These are phyloP conservation scores for Beauveria asiatica DNA, from an alignment of 2,329 filamentous ascomycete genomes.

Conservation along the genomic window DNA sequence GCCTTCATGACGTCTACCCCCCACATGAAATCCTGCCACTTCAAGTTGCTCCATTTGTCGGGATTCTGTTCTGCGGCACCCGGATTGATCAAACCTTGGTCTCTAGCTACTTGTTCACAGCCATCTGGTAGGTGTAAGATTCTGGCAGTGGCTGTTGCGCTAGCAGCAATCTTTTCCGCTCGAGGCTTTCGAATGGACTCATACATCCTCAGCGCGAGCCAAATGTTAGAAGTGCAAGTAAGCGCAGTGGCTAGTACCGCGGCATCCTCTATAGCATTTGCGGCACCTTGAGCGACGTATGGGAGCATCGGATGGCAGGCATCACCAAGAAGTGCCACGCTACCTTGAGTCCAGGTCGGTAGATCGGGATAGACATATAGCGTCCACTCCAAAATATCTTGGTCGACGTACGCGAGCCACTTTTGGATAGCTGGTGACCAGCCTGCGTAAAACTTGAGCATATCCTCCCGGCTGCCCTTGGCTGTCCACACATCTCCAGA, in stretches of 20 bases:
- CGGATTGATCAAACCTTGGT: slow-evolving; percentile 6
- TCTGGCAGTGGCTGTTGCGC: slow-evolving; percentile 13
- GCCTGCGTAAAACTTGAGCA: slow-evolving; percentile 50
- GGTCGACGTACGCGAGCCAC: slow-evolving; percentile 53
- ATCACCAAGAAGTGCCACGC: slow-evolving; percentile 52
- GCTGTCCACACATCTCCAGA: slow-evolving; percentile 47
- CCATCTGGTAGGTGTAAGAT: slow-evolving; percentile 6
- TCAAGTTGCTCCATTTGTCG: slow-evolving; percentile 20
- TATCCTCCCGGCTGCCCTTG: slow-evolving; percentile 49
- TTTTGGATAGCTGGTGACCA: slow-evolving; percentile 54
- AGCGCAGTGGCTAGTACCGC: slow-evolving; percentile 38
- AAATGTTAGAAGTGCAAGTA: slow-evolving; percentile 14
- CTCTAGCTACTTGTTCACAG: background rate
- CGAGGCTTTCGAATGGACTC: slow-evolving; percentile 16
- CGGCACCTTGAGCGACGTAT: slow-evolving; percentile 58
- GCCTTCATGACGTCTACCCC: slow-evolving; percentile 22
- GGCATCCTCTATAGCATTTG: slow-evolving; percentile 60
- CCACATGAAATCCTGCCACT: slow-evolving; percentile 24
- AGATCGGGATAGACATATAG: slow-evolving; percentile 53
- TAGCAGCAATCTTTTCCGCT: slow-evolving; percentile 15
- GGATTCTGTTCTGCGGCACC: slow-evolving; percentile 17
- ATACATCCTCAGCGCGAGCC: slow-evolving; percentile 16
- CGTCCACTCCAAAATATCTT: slow-evolving; percentile 60
- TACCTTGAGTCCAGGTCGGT: slow-evolving; percentile 50
- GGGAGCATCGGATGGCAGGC: slow-evolving; percentile 61